phyloP scores from a whole-genome alignment of 192 early-diverging fungal species.

The Backusella macrospora region DNA sequence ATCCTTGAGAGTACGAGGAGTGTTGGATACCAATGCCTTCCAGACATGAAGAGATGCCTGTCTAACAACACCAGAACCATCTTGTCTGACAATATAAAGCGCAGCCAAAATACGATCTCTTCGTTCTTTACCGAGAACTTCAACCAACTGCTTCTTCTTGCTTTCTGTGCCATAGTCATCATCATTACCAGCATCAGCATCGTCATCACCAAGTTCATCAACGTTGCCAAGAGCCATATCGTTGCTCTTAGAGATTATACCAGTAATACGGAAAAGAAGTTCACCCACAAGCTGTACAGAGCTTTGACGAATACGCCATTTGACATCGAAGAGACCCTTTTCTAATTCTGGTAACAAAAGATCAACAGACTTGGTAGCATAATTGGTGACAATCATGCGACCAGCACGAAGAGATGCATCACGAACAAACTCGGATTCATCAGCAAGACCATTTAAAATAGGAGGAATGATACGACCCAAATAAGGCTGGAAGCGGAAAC shows the following conservation, averaged over 20 bases:
- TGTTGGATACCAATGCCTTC: constrained; percentile 95
- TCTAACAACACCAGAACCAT: constrained; percentile 79
- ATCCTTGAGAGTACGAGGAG: constrained; percentile 95
- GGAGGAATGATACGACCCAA: constrained; percentile 86
- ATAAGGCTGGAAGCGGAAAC: constrained; percentile 89
- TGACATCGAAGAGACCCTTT: constrained; percentile 84
- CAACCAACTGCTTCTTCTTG: constrained; percentile 68
- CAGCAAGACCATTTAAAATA: constrained; percentile 89
- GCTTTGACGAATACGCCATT: constrained; percentile 96
- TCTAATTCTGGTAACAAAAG: constrained; percentile 91
- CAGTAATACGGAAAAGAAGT: constrained; percentile 89
- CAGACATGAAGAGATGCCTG: constrained; percentile 90
- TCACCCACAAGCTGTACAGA: constrained; percentile 96
- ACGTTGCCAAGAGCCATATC: constrained; percentile 48
- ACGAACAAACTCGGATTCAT: constrained; percentile 93
- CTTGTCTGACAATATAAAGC: constrained; percentile 91
- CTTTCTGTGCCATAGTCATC: constrained; percentile 60
- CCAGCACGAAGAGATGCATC: constrained; percentile 92
- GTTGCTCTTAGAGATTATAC: constrained; percentile 70
- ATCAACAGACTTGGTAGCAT: constrained; percentile 85
- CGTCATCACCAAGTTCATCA: constrained; percentile 60
- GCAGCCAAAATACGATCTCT: constrained; percentile 85
- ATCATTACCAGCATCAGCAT: constrained; percentile 65
- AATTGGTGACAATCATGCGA: constrained; percentile 91
- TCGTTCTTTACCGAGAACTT: constrained; percentile 85